These are phyloP conservation scores for Penicillium maclennaniae DNA, from an alignment of 495 filamentous ascomycete genomes.

Conservation along the genomic window DNA sequence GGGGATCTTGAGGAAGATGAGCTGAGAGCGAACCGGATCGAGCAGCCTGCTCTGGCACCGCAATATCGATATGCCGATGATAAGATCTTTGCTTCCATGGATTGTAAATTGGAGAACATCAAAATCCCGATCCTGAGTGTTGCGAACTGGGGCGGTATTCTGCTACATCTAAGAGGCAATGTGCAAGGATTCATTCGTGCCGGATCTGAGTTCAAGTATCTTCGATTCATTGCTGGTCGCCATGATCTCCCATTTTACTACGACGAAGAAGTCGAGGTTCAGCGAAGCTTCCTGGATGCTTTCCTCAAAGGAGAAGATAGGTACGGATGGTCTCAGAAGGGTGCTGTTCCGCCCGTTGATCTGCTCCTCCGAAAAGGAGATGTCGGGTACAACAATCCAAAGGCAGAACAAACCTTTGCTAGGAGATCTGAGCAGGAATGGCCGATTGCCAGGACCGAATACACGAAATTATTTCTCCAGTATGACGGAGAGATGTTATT, in stretches of 20 bases:
- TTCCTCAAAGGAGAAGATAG: constrained; percentile 57
- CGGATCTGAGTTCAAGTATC: constrained; percentile 46
- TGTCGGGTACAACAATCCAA: constrained; percentile 14
- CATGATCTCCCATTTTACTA: constrained; percentile 67
- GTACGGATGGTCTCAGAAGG: constrained; percentile 48
- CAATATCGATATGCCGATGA: neutral
- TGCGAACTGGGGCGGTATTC: constrained; percentile 60
- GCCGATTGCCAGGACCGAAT: constrained; percentile 54
- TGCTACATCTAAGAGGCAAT: constrained; percentile 61
- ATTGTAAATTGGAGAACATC: constrained; percentile 53
- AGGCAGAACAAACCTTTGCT: constrained; percentile 35
- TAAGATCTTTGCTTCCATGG: neutral
- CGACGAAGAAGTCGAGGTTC: constrained; percentile 53
- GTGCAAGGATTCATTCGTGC: constrained; percentile 55
- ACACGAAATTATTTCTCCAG: constrained; percentile 42
- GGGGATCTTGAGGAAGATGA: constrained; percentile 48
- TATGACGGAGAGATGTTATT: neutral
- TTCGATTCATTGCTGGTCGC: constrained; percentile 58
- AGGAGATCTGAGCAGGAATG: constrained; percentile 50
- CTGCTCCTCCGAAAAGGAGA: constrained; percentile 51
- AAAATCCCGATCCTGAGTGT: constrained; percentile 57
- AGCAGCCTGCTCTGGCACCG: neutral
- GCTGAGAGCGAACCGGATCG: constrained; percentile 32
- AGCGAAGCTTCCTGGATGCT: constrained; percentile 55
- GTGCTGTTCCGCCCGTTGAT: constrained; percentile 39